Conservation (phyloP, 2,329 filamentous ascomycete genomes). For the Orbilia oligospora region DNA sequence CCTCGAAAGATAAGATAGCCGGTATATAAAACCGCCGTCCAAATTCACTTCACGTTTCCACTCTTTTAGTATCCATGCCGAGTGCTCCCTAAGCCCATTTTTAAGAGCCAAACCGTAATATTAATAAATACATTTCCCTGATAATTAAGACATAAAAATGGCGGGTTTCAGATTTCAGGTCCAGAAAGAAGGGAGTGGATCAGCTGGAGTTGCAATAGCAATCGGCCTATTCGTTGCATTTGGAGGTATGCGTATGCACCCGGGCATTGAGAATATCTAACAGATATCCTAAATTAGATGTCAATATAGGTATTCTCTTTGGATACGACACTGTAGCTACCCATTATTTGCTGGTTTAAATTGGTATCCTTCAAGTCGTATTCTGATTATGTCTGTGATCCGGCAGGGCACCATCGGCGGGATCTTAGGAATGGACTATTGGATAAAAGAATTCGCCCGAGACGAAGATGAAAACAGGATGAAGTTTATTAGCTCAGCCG, state of each 20-base stretch:
- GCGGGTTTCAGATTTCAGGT: constrained; percentile 11
- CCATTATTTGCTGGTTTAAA: background rate
- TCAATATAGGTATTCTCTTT: constrained; percentile 29
- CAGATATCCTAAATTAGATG: constrained; percentile 64
- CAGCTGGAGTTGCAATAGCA: constrained; percentile 67
- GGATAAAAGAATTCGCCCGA: constrained; percentile 76
- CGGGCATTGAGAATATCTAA: too few species aligned
- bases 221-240: constrained; percentile 79
- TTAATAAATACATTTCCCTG: too few species aligned
- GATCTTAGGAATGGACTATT: constrained; percentile 79
- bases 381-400: background rate
- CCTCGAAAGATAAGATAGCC: background rate
- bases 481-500: constrained; percentile 67
- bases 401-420: constrained; percentile 74
- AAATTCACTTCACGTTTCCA: too few species aligned
- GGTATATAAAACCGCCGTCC: background rate
- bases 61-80: too few species aligned
- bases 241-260: too few species aligned
- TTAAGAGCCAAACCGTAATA: too few species aligned
- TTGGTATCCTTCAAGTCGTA: background rate
- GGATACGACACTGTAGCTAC: constrained; percentile 39
- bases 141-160: background rate
- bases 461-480: constrained; percentile 67
- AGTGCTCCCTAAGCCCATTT: too few species aligned
- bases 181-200: constrained; percentile 41